A percentile compares a stretch with the other conserved stretches of the same genome.
Evolutionary conservation across 2,329 filamentous ascomycete species (phyloP).

Genomic region (Periconia sp.): DNA sequence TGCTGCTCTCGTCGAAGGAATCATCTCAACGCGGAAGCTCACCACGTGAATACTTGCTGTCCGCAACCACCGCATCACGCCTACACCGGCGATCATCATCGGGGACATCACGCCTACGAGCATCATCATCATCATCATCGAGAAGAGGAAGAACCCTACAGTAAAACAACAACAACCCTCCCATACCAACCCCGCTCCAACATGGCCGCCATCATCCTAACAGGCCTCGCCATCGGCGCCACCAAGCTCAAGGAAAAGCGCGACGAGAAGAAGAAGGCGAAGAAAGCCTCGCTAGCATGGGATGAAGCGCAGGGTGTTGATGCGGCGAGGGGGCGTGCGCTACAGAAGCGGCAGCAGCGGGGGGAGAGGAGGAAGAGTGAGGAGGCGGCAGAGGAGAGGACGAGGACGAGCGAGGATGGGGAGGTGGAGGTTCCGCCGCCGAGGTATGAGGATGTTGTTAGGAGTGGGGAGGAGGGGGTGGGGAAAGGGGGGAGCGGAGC

Average conservation of each 20-base stretch:
- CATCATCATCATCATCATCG: too few relatives aligned
- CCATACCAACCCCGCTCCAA: too few relatives aligned
- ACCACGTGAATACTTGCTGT: too few relatives aligned
- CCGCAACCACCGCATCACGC: too few relatives aligned
- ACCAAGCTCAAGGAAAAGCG: constrained; percentile 8
- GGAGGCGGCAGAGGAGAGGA: background rate
- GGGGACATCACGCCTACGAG: too few relatives aligned
- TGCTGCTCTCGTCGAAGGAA: too few relatives aligned
- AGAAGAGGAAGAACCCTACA: too few relatives aligned
- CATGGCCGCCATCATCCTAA: constrained; percentile 8
- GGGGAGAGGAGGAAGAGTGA: constrained; percentile 8
- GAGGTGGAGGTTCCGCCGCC: constrained; percentile 3
- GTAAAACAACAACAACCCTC: too few relatives aligned
- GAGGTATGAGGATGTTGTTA: constrained; percentile 11
- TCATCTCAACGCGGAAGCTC: too few relatives aligned
- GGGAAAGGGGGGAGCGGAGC: background rate
- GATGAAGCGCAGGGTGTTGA: constrained; percentile 1
- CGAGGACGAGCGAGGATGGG: background rate
- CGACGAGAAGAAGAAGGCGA: constrained; percentile 7
- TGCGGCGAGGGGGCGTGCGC: background rate
- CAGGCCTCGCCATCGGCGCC: constrained; percentile 4
- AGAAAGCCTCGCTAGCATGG: constrained; percentile 1
- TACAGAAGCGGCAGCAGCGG: too few relatives aligned
- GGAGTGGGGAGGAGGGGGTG: background rate
- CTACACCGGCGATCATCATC: too few relatives aligned